Base-by-base conservation (phyloP, 2,329 filamentous ascomycete species). In the Claviceps arundinis region DNA sequence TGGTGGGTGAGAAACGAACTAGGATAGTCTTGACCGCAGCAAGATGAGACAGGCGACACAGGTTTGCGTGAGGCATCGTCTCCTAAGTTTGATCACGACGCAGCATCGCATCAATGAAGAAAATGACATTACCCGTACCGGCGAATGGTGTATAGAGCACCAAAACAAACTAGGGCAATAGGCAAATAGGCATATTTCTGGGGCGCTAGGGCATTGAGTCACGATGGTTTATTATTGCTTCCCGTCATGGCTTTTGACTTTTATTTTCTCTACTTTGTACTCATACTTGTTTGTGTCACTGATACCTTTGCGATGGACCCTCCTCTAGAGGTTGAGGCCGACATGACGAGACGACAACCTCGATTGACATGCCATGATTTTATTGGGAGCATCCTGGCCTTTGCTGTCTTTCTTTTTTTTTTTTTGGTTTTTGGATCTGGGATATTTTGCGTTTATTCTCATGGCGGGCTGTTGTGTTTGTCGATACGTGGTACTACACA, bases 61-160 rank as follows among this genome's bases (percentile, higher is more conserved):
- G 9, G 9, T 34, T 34, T 34, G 30, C 30, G 30, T 34, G 30
- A 34, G 4, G 30, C 9, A 34, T 34, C 30, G 30, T 59, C 58
- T 57, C 61, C 55, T 61, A 57, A 11, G 24, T 50, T 61, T 60
- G 57, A 34, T 34, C 30, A 62, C 58, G 58, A 66, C 59, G 61
- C 60, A 63, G 60, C 64, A 64, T 65, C 58, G 56, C 60, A 61
- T 58, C 56, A 57, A 64, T 60, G 59, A 65, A 64, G 57, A 55
- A 62, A 62, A 62, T 57, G 56, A 61, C 58, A 61, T 58, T 58
- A 62, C 61, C 59, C 63, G 61, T 60, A 66, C 58, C 61, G 66
- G 66, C 66, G 66, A 67, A 68, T 63, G 66, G 66, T 65, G 66
- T 63, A 67, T 60, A 52, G 59, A 60, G 19, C 47, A 61, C 22